Evolutionary conservation across 2,329 filamentous ascomycete genomes (phyloP).

Genomic region (Phaeosphaeriaceae sp.): DNA sequence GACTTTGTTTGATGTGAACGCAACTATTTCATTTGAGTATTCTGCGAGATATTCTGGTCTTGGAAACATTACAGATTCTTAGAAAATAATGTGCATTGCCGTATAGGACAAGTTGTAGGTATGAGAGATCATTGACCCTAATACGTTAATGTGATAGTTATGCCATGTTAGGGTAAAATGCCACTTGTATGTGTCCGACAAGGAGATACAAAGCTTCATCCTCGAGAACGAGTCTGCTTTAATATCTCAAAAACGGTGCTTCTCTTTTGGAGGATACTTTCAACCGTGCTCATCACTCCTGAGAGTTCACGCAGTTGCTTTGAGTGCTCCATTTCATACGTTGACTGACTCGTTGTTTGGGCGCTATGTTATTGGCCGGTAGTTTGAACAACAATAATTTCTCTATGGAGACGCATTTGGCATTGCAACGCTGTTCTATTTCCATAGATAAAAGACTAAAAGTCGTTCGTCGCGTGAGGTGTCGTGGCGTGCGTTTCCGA

Average conservation of each 20-base stretch:
- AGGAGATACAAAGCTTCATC: constrained; percentile 21
- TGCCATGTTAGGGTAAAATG: too few species aligned
- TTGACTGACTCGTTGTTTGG: background rate
- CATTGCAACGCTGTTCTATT: background rate
- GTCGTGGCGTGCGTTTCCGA: background rate
- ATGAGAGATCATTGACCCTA: too few species aligned
- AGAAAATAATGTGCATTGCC: too few species aligned
- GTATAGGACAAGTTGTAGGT: too few species aligned
- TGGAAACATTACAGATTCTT: too few species aligned
- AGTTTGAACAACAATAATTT: background rate
- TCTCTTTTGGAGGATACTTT: constrained; percentile 38
- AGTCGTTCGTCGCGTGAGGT: background rate
- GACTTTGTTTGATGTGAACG: background rate
- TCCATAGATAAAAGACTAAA: background rate
- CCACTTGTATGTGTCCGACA: constrained; percentile 18
- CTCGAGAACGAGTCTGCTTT: constrained; percentile 24
- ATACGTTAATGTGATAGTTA: too few species aligned
- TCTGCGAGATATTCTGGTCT: too few species aligned
- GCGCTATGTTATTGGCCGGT: background rate
- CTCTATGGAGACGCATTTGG: background rate
- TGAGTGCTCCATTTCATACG: constrained; percentile 29
- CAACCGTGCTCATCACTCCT: constrained; percentile 36
- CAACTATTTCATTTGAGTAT: background rate
- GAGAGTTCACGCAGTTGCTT: constrained; percentile 37
- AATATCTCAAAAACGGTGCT: constrained; percentile 16